A percentile compares a stretch with the other conserved stretches of the same genome.
Conservation (phyloP, 2,329 filamentous ascomycete genomes). For the Cercospora sp. region DNA sequence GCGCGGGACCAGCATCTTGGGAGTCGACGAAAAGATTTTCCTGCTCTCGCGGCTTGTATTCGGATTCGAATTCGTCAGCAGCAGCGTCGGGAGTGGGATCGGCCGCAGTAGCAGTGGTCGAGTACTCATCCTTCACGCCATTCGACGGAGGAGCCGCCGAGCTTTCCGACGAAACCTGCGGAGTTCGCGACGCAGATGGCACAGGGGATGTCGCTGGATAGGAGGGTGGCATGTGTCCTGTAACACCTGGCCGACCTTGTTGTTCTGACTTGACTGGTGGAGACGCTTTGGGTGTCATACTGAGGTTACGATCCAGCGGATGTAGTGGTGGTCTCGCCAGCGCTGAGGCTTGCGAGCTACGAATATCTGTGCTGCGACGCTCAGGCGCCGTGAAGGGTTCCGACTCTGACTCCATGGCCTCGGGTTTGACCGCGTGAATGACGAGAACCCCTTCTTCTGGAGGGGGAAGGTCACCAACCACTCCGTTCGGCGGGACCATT, state of each 20-base stretch:
- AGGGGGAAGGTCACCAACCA: conserved; percentile 2
- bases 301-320: conserved; percentile 21
- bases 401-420: neutral
- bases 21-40: conserved; percentile 21
- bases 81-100: neutral
- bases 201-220: neutral
- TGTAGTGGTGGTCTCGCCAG: conserved; percentile 18
- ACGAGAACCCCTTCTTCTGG: neutral
- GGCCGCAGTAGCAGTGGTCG: neutral
- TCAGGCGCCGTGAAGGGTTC: neutral
- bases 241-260: neutral
- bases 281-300: neutral
- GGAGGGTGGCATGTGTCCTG: neutral
- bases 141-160: neutral
- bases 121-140: neutral
- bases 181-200: neutral
- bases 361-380: neutral
- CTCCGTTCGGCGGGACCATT: neutral
- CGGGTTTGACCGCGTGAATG: neutral
- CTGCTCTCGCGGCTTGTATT: conserved; percentile 21
- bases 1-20: conserved; percentile 4
- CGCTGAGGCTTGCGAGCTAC: conserved; percentile 12
- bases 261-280: conserved; percentile 5
- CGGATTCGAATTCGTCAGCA: conserved; percentile 5
- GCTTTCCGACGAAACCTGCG: neutral